Evolutionary conservation across 768 basidiomycete genomes (phyloP).

Genomic region (Amanita subjunquillea): DNA sequence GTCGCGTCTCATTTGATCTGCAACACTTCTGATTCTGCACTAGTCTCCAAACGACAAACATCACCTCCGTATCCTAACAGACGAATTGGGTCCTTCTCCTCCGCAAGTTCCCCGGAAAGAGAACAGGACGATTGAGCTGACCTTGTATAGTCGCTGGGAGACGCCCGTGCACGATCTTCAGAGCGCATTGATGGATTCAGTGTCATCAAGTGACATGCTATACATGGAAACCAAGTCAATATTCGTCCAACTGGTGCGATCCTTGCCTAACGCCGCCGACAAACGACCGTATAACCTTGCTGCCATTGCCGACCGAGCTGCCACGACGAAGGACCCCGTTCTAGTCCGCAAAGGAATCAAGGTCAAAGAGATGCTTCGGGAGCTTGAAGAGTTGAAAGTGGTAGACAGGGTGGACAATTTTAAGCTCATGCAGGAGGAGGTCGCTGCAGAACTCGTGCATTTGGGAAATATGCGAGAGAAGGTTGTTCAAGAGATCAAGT

Average conservation of each 20-base stretch:
- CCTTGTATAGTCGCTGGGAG: constrained; percentile 96
- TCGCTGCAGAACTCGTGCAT: constrained; percentile 89
- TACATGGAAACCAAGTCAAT: constrained; percentile 99
- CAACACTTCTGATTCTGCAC: not conserved
- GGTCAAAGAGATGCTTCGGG: constrained; percentile 97
- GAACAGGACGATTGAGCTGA: constrained; percentile 87
- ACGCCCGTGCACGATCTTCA: constrained; percentile 97
- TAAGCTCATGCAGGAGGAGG: constrained; percentile 96
- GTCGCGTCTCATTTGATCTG: constrained; percentile 16
- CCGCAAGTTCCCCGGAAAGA: constrained; percentile 96
- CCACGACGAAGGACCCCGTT: constrained; percentile 93
- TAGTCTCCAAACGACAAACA: constrained; percentile 97
- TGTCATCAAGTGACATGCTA: constrained; percentile 96
- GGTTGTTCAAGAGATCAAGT: constrained; percentile 84
- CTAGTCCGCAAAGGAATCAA: constrained; percentile 97
- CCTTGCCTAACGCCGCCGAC: constrained; percentile 75
- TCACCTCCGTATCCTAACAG: constrained; percentile 91
- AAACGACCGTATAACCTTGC: constrained; percentile 85
- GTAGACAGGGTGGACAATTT: constrained; percentile 78
- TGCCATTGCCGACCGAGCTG: constrained; percentile 86
- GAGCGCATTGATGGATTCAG: constrained; percentile 92
- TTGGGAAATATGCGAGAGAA: constrained; percentile 96
- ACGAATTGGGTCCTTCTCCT: constrained; percentile 91
- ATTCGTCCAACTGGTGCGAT: constrained; percentile 95
- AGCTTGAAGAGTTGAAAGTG: constrained; percentile 84